Evolutionary conservation across 2,329 filamentous ascomycete species (phyloP), one percentile per base, ranked within the genome.

Genomic region (Paraconiothyrium brasiliense): DNA sequence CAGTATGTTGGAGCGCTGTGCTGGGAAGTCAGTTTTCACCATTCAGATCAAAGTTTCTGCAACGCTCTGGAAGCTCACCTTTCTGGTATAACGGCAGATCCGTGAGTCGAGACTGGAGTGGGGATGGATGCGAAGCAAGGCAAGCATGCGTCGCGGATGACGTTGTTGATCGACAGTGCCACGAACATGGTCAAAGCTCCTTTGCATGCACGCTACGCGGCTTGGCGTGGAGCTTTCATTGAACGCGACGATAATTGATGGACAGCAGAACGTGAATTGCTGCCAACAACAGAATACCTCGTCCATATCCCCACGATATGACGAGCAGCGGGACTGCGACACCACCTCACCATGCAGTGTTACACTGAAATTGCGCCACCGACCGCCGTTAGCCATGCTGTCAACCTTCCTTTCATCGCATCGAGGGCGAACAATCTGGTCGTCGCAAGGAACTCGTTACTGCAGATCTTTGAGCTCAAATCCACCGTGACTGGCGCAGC

Each of bases 311-410:
- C 57, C 37, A 58, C 46, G 51, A 58, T 52, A 73, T 74, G 71
- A 67, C 60, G 61, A 62, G 61, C 52, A 56, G 65, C 8, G 60
- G 43, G 22, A 47, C 44, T 37, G 51, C 55, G 41, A 34, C 35
- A 32, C 4, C 44, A 55, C 54, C 44, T 47, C 48, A 39, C 60
- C 73, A 98, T 98, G 94, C 94, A 98, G 87, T 97, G 93, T 85
- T 98, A 98, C 83, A 94, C 93, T 76, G 95, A 99, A 85, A 86
- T 99, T 78, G 89, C 93, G 79, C 92, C 94, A 83, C 94, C 95
- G 58, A 96, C 94, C 78, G 94, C 94, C 78, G 93, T 98, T 81
- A 94, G 93, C 74, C 91, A 97, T 82, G 92, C 94, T 67, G 82
- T 97, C 73, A 87, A 85, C 62, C 82, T 97, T 44, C 88, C 93